Percentiles rank a stretch among this genome's conserved stretches.
Conservation (phyloP, 331 rosid species). For the Quercus lobata region DNA sequence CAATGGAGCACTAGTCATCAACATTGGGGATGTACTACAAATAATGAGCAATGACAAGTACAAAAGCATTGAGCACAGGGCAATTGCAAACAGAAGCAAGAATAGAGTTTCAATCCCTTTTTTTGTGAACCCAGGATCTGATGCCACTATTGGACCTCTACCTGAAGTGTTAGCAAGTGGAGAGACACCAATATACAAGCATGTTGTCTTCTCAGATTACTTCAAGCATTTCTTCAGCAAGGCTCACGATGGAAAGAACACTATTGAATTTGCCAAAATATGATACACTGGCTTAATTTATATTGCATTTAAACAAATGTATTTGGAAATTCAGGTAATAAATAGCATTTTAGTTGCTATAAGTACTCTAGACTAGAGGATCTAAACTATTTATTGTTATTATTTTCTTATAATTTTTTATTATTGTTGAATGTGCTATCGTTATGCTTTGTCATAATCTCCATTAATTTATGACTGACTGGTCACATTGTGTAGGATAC, state of each 20-base stretch:
- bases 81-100: slow-evolving; percentile 20
- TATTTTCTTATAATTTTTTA: too few species aligned
- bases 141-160: slow-evolving; percentile 32
- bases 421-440: too few species aligned
- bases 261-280: slow-evolving; percentile 34
- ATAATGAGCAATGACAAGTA: slow-evolving; percentile 38
- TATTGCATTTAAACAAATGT: too few species aligned
- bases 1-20: slow-evolving; percentile 35
- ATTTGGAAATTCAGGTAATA: too few species aligned
- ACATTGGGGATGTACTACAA: slow-evolving; percentile 41
- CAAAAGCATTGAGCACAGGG: slow-evolving; percentile 42
- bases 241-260: slow-evolving; percentile 42
- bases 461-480: too few species aligned
- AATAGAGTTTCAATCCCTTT: slow-evolving; percentile 37
- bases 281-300: background rate
- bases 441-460: too few species aligned
- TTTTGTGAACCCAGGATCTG: slow-evolving; percentile 35
- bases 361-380: too few species aligned
- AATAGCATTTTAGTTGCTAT: too few species aligned
- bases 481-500: too few species aligned
- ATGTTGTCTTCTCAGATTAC: slow-evolving; percentile 30
- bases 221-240: slow-evolving; percentile 43
- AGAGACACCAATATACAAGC: slow-evolving; percentile 31
- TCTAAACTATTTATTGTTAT: too few species aligned
- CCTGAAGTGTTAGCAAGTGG: slow-evolving; percentile 27